These are phyloP conservation scores for Inosperma sp. DNA, from an alignment of 768 basidiomycete genomes.

Conservation along the genomic window DNA sequence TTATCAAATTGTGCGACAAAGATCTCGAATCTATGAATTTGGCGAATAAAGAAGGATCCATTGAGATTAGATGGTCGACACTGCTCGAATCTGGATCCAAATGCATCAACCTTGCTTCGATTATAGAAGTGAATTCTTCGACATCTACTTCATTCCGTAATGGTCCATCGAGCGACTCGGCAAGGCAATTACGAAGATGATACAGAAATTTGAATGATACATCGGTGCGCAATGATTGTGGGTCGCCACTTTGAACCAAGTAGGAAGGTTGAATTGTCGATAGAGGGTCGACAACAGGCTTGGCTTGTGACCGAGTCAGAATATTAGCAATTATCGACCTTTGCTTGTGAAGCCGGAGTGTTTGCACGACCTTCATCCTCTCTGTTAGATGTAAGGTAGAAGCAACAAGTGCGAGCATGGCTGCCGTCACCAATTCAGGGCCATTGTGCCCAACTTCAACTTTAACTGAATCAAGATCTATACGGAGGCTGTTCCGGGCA, in stretches of 20 bases:
- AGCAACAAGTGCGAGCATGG: constrained; percentile 27
- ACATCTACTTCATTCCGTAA: constrained; percentile 20
- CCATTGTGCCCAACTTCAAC: constrained; percentile 37
- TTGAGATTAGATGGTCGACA: constrained; percentile 25
- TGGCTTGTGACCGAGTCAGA: constrained; percentile 46
- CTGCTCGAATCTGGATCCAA: constrained; percentile 44
- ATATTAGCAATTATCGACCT: constrained; percentile 44
- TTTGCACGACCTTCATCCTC: constrained; percentile 25
- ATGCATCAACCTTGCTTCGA: constrained; percentile 23
- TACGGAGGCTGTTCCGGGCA: constrained; percentile 8
- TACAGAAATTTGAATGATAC: constrained; percentile 72
- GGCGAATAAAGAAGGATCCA: constrained; percentile 28
- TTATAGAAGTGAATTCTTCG: constrained; percentile 5
- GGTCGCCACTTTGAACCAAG: constrained; percentile 70
- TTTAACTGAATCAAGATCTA: constrained; percentile 17
- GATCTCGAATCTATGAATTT: neutral
- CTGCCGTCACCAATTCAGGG: constrained; percentile 38
- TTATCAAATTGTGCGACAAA: constrained; percentile 1
- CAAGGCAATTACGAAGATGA: constrained; percentile 66
- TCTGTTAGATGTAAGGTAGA: constrained; percentile 22
- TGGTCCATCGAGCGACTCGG: constrained; percentile 30
- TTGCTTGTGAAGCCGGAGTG: constrained; percentile 23
- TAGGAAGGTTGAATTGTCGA: constrained; percentile 83
- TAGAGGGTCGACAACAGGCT: constrained; percentile 62
- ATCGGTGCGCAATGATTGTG: constrained; percentile 63